These are phyloP conservation scores for Thinopyrum elongatum DNA, from an alignment of 176 grass and related monocot species.

Conservation along the genomic window DNA sequence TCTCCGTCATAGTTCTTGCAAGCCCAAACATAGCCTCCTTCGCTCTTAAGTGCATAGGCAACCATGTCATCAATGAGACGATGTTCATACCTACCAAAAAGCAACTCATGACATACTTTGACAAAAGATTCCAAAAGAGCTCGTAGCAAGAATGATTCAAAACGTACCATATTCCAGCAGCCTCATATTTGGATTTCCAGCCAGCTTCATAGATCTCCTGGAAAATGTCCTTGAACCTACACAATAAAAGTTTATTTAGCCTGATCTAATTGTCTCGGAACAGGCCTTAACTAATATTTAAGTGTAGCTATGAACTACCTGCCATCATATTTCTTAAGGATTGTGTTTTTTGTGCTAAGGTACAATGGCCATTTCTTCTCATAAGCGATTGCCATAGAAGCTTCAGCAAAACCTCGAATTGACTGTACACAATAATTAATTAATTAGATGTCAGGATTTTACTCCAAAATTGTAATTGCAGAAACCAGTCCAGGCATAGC, in stretches of 20 bases:
- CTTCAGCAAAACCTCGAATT: constrained; percentile 76
- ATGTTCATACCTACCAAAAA: constrained; percentile 81
- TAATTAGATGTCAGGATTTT: background rate
- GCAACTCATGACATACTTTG: background rate
- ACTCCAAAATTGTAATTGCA: constrained; percentile 7
- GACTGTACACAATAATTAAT: constrained; percentile 54
- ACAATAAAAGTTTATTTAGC: constrained; percentile 29
- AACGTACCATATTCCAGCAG: constrained; percentile 83
- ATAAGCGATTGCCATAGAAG: constrained; percentile 91
- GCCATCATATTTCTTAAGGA: constrained; percentile 98
- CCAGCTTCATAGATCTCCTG: constrained; percentile 92
- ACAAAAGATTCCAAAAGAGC: constrained; percentile 6
- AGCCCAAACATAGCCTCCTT: constrained; percentile 94
- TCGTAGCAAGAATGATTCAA: background rate
- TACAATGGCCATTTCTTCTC: constrained; percentile 97
- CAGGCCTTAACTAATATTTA: background rate
- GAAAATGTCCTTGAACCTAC: constrained; percentile 97
- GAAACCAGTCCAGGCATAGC: background rate
- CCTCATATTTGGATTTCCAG: constrained; percentile 93
- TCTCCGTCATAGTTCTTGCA: constrained; percentile 99
- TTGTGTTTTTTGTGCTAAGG: constrained; percentile 98
- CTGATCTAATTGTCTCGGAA: background rate
- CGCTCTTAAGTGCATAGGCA: constrained; percentile 95
- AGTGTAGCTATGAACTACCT: constrained; percentile 46
- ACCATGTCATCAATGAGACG: constrained; percentile 99